These are phyloP conservation scores for Mariannaea sp. DNA, from an alignment of 2,329 filamentous ascomycete genomes.

Conservation along the genomic window DNA sequence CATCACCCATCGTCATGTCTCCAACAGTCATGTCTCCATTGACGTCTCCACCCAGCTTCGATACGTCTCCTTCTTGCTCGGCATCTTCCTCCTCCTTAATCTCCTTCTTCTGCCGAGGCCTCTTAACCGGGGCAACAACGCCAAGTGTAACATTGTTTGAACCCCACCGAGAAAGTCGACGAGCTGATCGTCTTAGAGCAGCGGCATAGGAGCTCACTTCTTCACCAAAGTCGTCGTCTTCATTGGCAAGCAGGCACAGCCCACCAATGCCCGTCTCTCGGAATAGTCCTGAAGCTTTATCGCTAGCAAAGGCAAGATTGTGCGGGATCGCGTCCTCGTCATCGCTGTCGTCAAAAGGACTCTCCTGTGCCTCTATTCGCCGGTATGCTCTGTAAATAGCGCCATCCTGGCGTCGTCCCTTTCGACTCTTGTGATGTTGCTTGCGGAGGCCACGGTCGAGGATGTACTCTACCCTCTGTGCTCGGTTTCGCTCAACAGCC, in stretches of 20 bases:
- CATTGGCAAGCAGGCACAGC: conserved; percentile 63
- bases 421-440: conserved; percentile 67
- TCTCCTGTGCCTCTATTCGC: conserved; percentile 60
- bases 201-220: conserved; percentile 70
- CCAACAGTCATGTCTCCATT: conserved; percentile 43
- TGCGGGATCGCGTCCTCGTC: conserved; percentile 54
- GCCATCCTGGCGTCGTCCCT: conserved; percentile 66
- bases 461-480: conserved; percentile 80
- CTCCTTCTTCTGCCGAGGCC: conserved; percentile 38
- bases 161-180: conserved; percentile 74
- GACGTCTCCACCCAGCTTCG: conserved; percentile 36
- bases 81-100: conserved; percentile 35
- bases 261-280: conserved; percentile 66
- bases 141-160: conserved; percentile 50
- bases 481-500: conserved; percentile 78
- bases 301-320: conserved; percentile 39
- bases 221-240: conserved; percentile 77
- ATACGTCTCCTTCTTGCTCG: conserved; percentile 33
- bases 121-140: conserved; percentile 54
- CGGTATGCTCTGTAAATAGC: conserved; percentile 69
- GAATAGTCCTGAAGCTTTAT: conserved; percentile 47
- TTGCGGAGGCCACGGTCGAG: conserved; percentile 74
- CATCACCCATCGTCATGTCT: conserved; percentile 49
- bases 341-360: conserved; percentile 67
- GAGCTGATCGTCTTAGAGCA: conserved; percentile 64